These are phyloP conservation scores for Sphagnum magellanicum DNA, from an alignment of 228 moss, liverwort and hornwort species.

Conservation along the genomic window DNA sequence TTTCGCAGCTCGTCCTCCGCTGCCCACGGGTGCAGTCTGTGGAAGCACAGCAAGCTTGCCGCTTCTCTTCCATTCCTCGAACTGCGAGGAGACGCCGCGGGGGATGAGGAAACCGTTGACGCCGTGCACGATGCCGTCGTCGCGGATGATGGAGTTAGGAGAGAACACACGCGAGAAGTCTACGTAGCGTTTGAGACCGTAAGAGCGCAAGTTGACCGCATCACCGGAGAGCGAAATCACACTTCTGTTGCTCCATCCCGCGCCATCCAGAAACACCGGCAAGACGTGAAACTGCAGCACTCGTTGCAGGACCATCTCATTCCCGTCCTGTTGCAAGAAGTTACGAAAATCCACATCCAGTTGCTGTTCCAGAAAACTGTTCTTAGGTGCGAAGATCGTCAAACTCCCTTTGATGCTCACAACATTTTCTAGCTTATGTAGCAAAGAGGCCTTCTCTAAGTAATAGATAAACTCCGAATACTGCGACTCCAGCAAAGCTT, in stretches of 20 bases:
- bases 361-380: constrained; percentile 36
- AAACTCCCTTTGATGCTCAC: constrained; percentile 30
- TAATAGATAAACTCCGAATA: constrained; percentile 81
- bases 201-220: constrained; percentile 25
- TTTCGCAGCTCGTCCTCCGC: background rate
- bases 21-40: constrained; percentile 11
- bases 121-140: constrained; percentile 89
- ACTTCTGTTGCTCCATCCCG: constrained; percentile 39
- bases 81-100: constrained; percentile 25
- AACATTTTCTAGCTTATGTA: constrained; percentile 77
- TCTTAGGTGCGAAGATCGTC: constrained; percentile 75
- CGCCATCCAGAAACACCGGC: constrained; percentile 34
- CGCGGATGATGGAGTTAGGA: constrained; percentile 65
- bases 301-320: constrained; percentile 43
- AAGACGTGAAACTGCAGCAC: constrained; percentile 70
- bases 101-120: constrained; percentile 68
- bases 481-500: constrained; percentile 81
- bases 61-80: constrained; percentile 32
- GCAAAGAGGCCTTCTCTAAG: constrained; percentile 73
- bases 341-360: constrained; percentile 43
- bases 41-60: constrained; percentile 11
- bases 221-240: constrained; percentile 42
- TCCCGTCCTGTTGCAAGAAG: constrained; percentile 61
- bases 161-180: constrained; percentile 56
- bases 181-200: constrained; percentile 43